Conservation (phyloP, 1,284 basidiomycete species). For the Stereum hirsutum region DNA sequence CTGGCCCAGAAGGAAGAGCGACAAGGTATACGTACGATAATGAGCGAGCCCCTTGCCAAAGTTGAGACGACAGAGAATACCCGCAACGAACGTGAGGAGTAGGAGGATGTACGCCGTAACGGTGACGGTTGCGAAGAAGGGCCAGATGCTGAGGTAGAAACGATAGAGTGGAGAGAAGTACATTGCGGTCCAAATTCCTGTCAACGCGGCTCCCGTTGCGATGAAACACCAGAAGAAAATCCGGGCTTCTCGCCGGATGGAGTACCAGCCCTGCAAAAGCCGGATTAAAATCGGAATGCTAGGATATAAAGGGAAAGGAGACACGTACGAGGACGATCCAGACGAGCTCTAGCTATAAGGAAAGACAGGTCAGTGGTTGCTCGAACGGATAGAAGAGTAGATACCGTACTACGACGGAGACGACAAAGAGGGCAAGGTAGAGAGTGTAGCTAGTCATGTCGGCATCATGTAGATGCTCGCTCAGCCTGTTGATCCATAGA, state of each 20-base stretch:
- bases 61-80: background rate
- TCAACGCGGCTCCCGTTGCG: background rate
- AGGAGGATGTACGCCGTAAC: background rate
- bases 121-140: background rate
- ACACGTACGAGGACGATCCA: background rate
- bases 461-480: too few species aligned
- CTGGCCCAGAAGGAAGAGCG: background rate
- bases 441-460: background rate
- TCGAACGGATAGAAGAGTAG: background rate
- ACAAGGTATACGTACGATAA: background rate
- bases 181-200: background rate
- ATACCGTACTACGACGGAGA: background rate
- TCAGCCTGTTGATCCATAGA: background rate
- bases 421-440: background rate
- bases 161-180: background rate
- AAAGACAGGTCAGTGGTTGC: background rate
- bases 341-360: background rate
- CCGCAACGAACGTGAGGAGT: background rate
- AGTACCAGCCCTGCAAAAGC: background rate
- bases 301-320: background rate
- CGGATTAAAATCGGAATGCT: background rate
- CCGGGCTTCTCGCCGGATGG: background rate
- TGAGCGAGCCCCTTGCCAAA: background rate
- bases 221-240: background rate
- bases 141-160: background rate